A percentile compares a stretch with the other conserved stretches of the same genome.
These are phyloP conservation scores for Diaporthe australafricana DNA, from an alignment of 2,329 filamentous ascomycete genomes.

Conservation along the genomic window DNA sequence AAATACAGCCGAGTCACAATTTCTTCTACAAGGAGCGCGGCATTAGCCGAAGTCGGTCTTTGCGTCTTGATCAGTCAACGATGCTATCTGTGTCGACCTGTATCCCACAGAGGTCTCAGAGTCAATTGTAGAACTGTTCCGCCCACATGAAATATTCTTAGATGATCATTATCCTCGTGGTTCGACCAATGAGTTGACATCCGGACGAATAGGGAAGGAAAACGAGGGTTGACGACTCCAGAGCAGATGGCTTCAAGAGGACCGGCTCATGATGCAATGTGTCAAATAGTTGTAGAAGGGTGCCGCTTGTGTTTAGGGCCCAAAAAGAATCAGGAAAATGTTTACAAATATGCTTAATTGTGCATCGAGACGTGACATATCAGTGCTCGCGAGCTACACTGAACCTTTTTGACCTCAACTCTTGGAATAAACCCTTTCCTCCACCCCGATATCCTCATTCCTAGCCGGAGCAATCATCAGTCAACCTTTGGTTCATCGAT, in stretches of 20 bases:
- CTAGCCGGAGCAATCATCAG: slow-evolving; percentile 46
- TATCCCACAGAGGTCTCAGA: background rate
- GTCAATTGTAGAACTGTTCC: slow-evolving; percentile 30
- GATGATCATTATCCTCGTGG: slow-evolving; percentile 1
- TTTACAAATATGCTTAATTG: background rate
- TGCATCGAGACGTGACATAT: background rate
- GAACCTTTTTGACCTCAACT: slow-evolving; percentile 37
- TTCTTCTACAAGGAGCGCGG: background rate
- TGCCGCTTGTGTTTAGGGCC: background rate
- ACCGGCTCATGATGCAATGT: background rate
- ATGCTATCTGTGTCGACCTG: slow-evolving; percentile 9
- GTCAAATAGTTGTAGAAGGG: slow-evolving; percentile 4
- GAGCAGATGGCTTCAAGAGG: background rate
- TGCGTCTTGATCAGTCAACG: slow-evolving; percentile 3
- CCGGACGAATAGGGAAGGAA: background rate
- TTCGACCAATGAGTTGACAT: background rate
- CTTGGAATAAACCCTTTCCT: slow-evolving; percentile 54
- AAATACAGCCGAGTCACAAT: background rate
- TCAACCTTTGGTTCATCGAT: background rate
- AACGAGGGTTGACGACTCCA: background rate
- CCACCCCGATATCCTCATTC: slow-evolving; percentile 70
- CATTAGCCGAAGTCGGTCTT: background rate
- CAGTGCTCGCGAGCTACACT: background rate
- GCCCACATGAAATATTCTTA: slow-evolving; percentile 6
- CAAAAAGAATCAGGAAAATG: background rate